Conservation (phyloP, 257 asterid species). For the Solanum dulcamara region DNA sequence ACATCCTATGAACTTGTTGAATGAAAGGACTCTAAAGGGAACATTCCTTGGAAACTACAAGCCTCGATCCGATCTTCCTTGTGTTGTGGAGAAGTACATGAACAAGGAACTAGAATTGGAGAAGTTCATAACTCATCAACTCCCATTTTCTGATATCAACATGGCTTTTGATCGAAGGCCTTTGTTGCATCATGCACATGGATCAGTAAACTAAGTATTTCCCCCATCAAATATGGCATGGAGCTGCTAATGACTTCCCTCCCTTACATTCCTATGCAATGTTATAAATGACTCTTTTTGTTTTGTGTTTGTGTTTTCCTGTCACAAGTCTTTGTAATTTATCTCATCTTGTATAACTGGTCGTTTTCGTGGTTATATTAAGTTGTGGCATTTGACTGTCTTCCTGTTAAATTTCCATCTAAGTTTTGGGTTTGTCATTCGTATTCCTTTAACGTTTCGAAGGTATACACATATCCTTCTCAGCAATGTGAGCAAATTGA, state of each 20-base stretch:
- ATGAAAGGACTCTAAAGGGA: slow-evolving; percentile 67
- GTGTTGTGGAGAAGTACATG: slow-evolving; percentile 23
- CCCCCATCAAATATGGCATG: neutral
- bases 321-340: neutral
- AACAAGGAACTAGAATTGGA: slow-evolving; percentile 42
- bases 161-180: slow-evolving; percentile 63
- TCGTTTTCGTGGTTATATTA: neutral
- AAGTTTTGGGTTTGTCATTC: neutral
- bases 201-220: neutral
- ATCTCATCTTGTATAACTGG: neutral
- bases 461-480: neutral
- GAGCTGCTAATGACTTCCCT: neutral
- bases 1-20: slow-evolving; percentile 34
- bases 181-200: slow-evolving; percentile 52
- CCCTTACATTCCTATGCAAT: neutral
- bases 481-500: neutral
- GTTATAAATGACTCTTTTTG: neutral
- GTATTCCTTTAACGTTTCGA: neutral
- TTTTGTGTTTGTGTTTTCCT: neutral
- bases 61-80: slow-evolving; percentile 54
- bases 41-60: slow-evolving; percentile 77
- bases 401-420: neutral
- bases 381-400: neutral
- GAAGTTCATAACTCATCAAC: slow-evolving; percentile 55
- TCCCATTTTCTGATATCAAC: slow-evolving; percentile 47